phyloP scores from a whole-genome alignment of 2,329 filamentous ascomycete species.

The Botrytis elliptica region DNA sequence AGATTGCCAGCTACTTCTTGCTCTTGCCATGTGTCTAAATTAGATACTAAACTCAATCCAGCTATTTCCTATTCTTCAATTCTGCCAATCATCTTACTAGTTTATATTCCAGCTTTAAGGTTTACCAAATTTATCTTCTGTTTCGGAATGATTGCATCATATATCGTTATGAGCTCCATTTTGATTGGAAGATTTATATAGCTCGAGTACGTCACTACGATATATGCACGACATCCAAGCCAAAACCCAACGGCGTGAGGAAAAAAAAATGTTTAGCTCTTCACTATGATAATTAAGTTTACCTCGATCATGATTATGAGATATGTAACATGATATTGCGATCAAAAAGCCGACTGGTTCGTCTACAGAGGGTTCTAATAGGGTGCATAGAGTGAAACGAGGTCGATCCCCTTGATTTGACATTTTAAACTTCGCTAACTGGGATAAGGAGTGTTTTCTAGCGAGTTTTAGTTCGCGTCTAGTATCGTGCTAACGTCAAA shows the following conservation, averaged over 20 bases:
- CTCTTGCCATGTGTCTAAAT: too few relatives aligned
- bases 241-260: background rate
- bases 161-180: background rate
- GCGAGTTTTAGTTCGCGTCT: background rate
- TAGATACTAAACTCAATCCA: background rate
- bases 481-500: background rate
- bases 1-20: background rate
- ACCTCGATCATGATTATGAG: background rate
- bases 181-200: background rate
- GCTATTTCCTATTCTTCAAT: background rate
- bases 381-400: background rate
- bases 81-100: fast-evolving
- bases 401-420: background rate
- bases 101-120: background rate
- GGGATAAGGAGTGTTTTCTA: background rate
- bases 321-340: fast-evolving
- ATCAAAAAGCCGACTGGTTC: background rate
- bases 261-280: background rate
- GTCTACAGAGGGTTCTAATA: fast-evolving
- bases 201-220: background rate
- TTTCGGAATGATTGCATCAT: background rate
- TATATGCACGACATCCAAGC: background rate
- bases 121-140: background rate
- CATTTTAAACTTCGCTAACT: background rate
- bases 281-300: background rate